Percentiles rank a stretch among this genome's conserved stretches.
phyloP scores from a whole-genome alignment of 805 yeast species.

The Zygoascus bituminiphila region DNA sequence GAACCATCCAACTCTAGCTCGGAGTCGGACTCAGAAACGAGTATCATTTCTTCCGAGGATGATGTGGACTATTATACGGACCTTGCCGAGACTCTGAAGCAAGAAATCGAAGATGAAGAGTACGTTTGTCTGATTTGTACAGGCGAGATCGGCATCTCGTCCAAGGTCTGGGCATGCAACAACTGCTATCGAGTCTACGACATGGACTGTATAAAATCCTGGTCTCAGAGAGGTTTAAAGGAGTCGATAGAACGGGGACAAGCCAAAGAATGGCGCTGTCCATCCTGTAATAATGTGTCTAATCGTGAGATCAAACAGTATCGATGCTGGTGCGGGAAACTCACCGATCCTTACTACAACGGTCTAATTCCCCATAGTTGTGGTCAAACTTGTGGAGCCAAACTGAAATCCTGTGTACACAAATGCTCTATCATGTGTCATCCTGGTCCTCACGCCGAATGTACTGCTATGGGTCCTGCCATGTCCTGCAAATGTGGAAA shows the following conservation, averaged over 20 bases:
- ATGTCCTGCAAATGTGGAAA: slow-evolving; percentile 71
- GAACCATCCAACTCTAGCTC: not conserved
- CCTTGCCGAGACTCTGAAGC: slow-evolving; percentile 34
- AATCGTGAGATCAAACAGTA: slow-evolving; percentile 44
- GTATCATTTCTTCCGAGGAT: not conserved
- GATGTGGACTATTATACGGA: slow-evolving; percentile 13
- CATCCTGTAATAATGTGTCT: slow-evolving; percentile 56
- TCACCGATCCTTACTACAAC: slow-evolving; percentile 46
- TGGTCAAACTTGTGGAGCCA: slow-evolving; percentile 68
- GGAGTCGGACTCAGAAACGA: not conserved
- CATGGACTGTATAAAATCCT: slow-evolving; percentile 70
- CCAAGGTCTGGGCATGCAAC: slow-evolving; percentile 71
- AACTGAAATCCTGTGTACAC: slow-evolving; percentile 48
- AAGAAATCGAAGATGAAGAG: slow-evolving; percentile 56
- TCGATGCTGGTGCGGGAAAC: slow-evolving; percentile 87
- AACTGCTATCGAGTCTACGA: slow-evolving; percentile 80
- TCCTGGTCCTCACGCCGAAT: slow-evolving; percentile 79
- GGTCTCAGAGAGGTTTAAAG: slow-evolving; percentile 63
- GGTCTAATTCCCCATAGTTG: slow-evolving; percentile 74
- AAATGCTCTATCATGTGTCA: slow-evolving; percentile 72
- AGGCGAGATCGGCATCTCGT: slow-evolving; percentile 58
- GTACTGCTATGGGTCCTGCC: slow-evolving; percentile 71
- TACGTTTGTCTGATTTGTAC: slow-evolving; percentile 87
- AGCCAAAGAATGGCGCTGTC: slow-evolving; percentile 63
- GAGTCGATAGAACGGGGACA: slow-evolving; percentile 3